phyloP scores from a whole-genome alignment of 371 early-diverging fungal species.

The Quaeritorhiza haematococci region DNA sequence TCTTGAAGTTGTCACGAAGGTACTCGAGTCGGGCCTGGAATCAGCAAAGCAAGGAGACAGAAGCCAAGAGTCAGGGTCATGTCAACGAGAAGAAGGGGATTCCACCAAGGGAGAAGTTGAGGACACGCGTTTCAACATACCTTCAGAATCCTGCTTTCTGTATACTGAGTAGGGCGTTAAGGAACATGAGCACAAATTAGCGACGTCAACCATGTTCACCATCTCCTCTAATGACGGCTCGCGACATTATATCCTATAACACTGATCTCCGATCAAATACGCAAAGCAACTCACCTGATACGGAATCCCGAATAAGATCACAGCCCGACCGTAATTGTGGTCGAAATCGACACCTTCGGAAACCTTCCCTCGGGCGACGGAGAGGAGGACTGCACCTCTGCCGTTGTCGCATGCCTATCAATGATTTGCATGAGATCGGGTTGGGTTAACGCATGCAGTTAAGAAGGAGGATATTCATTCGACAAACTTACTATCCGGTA shows the following conservation, averaged over 20 bases:
- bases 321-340: conserved; percentile 97
- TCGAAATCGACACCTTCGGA: conserved; percentile 99
- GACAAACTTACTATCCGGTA: conserved; percentile 67
- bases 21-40: conserved; percentile 89
- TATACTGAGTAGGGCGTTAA: conserved; percentile 55
- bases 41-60: too few relatives aligned
- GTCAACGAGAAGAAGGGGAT: background rate
- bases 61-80: too few relatives aligned
- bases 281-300: conserved; percentile 61
- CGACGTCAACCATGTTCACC: background rate
- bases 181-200: background rate
- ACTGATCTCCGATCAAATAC: background rate
- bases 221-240: background rate
- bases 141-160: conserved; percentile 93
- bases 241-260: conserved; percentile 12
- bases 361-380: conserved; percentile 99
- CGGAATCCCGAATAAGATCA: conserved; percentile 98
- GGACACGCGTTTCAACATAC: conserved; percentile 28
- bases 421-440: conserved; percentile 1
- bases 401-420: conserved; percentile 94
- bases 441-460: conserved; percentile 1
- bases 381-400: conserved; percentile 95
- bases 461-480: background rate
- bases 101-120: background rate
- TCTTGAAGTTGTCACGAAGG: conserved; percentile 85